phyloP scores from a whole-genome alignment of 345 rosid species.

The Heritiera fomes region DNA sequence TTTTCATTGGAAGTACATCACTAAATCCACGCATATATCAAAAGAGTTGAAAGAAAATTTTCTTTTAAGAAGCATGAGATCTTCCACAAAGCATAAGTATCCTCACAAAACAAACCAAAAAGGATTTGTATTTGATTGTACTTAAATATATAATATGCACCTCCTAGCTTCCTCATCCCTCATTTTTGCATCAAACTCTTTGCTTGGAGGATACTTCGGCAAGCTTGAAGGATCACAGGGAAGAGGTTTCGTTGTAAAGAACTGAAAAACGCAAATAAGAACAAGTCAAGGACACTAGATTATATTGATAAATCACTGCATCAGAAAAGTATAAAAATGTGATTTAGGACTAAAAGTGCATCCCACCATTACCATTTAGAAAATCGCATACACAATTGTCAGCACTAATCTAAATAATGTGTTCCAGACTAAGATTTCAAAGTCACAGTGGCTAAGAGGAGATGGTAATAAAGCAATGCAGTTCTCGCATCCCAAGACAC shows the following conservation, averaged over 20 bases:
- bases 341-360: conserved; percentile 2
- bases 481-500: not conserved
- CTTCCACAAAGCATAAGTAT: not conserved
- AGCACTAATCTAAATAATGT: not conserved
- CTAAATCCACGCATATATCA: not conserved
- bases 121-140: not conserved
- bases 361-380: conserved; percentile 5
- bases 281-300: conserved; percentile 25
- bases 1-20: conserved; percentile 6
- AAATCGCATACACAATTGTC: not conserved
- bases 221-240: conserved; percentile 96
- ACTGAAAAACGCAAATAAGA: conserved; percentile 44
- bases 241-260: conserved; percentile 73
- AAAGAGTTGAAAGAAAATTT: conserved; percentile 4
- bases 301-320: not conserved
- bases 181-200: conserved; percentile 91
- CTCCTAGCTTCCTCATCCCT: conserved; percentile 95
- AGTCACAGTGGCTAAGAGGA: not conserved
- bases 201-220: conserved; percentile 97
- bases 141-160: conserved; percentile 37
- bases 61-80: not conserved
- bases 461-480: not conserved
- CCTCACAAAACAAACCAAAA: not conserved
- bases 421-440: not conserved
- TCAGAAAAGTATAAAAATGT: conserved; percentile 9